phyloP scores from a whole-genome alignment of 345 rosid genomes.

The Syzygium oleosum region DNA sequence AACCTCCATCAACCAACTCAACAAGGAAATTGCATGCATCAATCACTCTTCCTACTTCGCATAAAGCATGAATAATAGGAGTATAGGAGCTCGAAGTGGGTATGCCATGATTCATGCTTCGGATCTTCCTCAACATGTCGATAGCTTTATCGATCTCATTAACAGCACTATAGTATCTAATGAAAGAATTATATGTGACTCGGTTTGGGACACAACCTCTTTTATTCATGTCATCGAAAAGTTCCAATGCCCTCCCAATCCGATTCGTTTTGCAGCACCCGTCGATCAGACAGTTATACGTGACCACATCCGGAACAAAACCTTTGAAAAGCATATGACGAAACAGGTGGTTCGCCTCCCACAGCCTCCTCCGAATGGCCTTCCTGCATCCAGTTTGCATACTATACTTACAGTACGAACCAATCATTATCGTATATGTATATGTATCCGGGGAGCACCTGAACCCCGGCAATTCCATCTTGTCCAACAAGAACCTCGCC shows the following conservation, averaged over 20 bases:
- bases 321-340: slow-evolving; percentile 76
- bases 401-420: slow-evolving; percentile 64
- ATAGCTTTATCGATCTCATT: slow-evolving; percentile 68
- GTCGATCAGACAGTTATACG: slow-evolving; percentile 83
- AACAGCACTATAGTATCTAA: slow-evolving; percentile 65
- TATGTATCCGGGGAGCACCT: slow-evolving; percentile 56
- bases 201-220: slow-evolving; percentile 66
- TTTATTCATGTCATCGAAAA: slow-evolving; percentile 64
- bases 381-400: slow-evolving; percentile 80
- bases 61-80: slow-evolving; percentile 69
- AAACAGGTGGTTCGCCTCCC: slow-evolving; percentile 87
- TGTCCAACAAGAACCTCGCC: slow-evolving; percentile 61
- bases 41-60: slow-evolving; percentile 49
- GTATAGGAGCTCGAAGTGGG: slow-evolving; percentile 64
- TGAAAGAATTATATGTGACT: slow-evolving; percentile 67
- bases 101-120: slow-evolving; percentile 52
- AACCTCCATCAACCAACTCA: slow-evolving; percentile 67
- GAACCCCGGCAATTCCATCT: slow-evolving; percentile 87
- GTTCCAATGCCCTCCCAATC: slow-evolving; percentile 69
- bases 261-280: slow-evolving; percentile 75
- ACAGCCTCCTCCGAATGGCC: slow-evolving; percentile 71
- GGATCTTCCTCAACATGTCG: slow-evolving; percentile 74
- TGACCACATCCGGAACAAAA: slow-evolving; percentile 72
- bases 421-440: slow-evolving; percentile 69
- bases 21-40: slow-evolving; percentile 60